Conservation (phyloP, 78 protist species). For the Chrysochromulina parva region DNA sequence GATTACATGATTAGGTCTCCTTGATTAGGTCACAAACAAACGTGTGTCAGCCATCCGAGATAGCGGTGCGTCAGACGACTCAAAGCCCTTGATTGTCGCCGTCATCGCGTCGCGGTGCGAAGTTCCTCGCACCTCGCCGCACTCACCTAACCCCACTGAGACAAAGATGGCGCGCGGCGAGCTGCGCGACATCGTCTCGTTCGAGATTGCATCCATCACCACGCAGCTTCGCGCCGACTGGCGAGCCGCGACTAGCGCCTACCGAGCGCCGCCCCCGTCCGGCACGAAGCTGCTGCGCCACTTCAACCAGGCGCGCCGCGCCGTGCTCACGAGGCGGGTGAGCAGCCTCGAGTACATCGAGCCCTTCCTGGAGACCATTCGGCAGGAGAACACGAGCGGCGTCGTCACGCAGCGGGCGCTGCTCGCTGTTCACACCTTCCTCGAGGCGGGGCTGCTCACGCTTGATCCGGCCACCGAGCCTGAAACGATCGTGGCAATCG, state of each 20-base stretch:
- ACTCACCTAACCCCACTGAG: too few species aligned
- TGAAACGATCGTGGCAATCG: conserved; percentile 49
- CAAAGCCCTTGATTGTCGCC: too few species aligned
- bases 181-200: too few species aligned
- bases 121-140: too few species aligned
- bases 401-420: conserved; percentile 17
- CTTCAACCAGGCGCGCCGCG: background rate
- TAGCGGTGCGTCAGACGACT: too few species aligned
- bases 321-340: background rate
- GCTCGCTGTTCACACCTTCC: background rate
- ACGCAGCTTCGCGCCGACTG: background rate
- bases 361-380: background rate
- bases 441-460: background rate
- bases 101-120: too few species aligned
- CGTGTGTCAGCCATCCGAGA: too few species aligned
- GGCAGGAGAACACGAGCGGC: background rate
- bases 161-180: too few species aligned
- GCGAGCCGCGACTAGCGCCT: background rate
- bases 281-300: background rate
- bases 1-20: too few species aligned
- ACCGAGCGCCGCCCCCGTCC: background rate
- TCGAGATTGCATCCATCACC: background rate
- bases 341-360: background rate
- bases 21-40: too few species aligned
- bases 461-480: background rate